Percentiles rank a stretch among this genome's conserved stretches.
These are phyloP conservation scores for Dichotomopilus funicola DNA, from an alignment of 2,329 filamentous ascomycete genomes.

Conservation along the genomic window DNA sequence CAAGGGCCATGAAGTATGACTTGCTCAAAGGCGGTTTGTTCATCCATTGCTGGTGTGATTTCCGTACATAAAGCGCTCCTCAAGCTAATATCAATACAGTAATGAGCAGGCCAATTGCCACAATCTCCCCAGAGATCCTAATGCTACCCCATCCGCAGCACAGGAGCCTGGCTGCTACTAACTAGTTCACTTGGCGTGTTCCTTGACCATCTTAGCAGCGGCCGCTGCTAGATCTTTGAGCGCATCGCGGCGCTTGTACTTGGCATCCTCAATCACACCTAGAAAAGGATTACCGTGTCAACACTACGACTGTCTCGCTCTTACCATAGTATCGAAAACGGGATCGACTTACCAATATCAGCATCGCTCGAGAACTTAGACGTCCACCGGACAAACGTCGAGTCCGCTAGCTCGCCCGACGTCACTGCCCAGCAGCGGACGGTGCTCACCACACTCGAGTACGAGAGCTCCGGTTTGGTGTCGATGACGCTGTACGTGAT, in stretches of 20 bases:
- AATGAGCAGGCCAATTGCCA: too few species aligned
- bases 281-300: background rate
- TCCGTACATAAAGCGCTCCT: too few species aligned
- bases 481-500: conserved; percentile 69
- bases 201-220: conserved; percentile 31
- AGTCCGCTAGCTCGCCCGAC: conserved; percentile 56
- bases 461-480: conserved; percentile 56
- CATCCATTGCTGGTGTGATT: too few species aligned
- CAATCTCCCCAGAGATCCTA: too few species aligned
- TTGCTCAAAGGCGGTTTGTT: too few species aligned
- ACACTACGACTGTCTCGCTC: background rate
- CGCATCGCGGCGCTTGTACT: conserved; percentile 69
- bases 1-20: too few species aligned
- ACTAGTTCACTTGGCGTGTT: conserved; percentile 5
- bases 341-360: conserved; percentile 50
- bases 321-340: too few species aligned
- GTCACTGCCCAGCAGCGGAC: conserved; percentile 60
- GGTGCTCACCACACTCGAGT: conserved; percentile 61
- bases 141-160: background rate
- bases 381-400: conserved; percentile 63
- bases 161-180: background rate
- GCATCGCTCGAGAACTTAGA: conserved; percentile 66
- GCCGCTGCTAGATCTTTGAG: conserved; percentile 57
- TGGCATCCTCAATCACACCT: conserved; percentile 68
- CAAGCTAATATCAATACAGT: too few species aligned